Evolutionary conservation across 352 stramenopile species (phyloP), one percentile per base, ranked within the genome.

Genomic region (Phytopythium chamaehyphon): DNA sequence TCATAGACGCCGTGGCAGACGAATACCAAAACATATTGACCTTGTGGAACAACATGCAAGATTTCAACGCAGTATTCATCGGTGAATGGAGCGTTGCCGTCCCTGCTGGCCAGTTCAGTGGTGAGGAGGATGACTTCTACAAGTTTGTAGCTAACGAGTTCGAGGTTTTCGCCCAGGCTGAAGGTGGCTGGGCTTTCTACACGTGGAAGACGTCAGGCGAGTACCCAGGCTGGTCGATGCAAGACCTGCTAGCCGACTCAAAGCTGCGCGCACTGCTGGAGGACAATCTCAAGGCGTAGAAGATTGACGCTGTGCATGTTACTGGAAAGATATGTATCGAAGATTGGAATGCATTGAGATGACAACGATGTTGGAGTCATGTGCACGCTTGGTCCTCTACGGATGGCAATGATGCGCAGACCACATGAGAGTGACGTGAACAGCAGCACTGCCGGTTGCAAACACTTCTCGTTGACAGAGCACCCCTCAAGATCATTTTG

Each of bases 131-230:
- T 3, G 19, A 60, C 24, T 79, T 83, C 59, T 73, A 82, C 57
- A 54, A 62, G 36, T 87, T 76, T 51, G 69, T 51, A 1, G 48
- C 35, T 28, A 66, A 72, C 23, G 77, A 89, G 48, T 59, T 89
- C 54, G 60, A 86, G 16, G 66, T 78, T 28, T 50, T 87, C 45
- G 64, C 75, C 37, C 47, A 59, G 15, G 78, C 66, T 3, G 66
- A 74, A 45, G 81, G 65, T 26, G 76, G 81, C 40, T 92, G 65
- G 62, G 64, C 81, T n/a, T 73, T 85, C 47, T 89, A 76, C 73
- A 78, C 64, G 51, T 88, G 76, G 78, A 73, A 77, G 40, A 61
- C 71, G 21, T 62, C 71, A 40, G 73, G 59, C 15, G 62, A 72
- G 24, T 52, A 79, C 52, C 71, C 80, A 10, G 66, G 62, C 19